Base-by-base conservation (phyloP, 129 eudicot genomes). In the Centrapalus pauciflorus region DNA sequence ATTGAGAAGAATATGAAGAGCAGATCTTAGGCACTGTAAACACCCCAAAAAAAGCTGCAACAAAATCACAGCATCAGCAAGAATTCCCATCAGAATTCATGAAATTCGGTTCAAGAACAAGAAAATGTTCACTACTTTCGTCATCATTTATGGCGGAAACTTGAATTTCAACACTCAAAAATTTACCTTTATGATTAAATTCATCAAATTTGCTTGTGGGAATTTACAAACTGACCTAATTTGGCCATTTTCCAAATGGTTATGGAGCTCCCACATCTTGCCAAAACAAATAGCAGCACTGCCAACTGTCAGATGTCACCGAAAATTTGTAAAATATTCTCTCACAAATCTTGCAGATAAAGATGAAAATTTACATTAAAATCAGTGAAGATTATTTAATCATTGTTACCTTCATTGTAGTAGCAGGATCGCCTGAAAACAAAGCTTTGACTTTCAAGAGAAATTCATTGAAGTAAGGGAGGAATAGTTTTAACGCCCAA, bases 401-500 rank as follows among this genome's bases (percentile, higher is more conserved):
- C 38, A 3, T 25, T 7, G 3, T 26, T 30, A 88, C 98, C 98
- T 91, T 91, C 98, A 91, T 88, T 52, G 98, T 91, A 38, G 87
- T 88, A n/a, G 90, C 75, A 71, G 98, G 98, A 84, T 91, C 91
- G 56, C 98, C 98, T 23, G 95, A 91, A 70, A 91, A 91, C 60
- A 91, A 83, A 30, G 86, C 95, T 88, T 81, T 91, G 17, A 91
- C 60, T 60, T 91, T 88, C 33, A 79, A 52, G 23, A 91, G 85
- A 66, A 81, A 91, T 78, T 91, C 98, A 72, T 91, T 91, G 24
- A 91, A 28, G 70, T 74, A 88, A 59, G 98, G 98, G 21, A 91
- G 83, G 35, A 88, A 12, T 52, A 91, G 26, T 70, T 78, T 91
- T 46, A 85, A 23, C 24, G 82, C 68, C 98, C 98, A 81, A 43